Percentiles rank a stretch among this genome's conserved stretches.
Conservation (phyloP, 495 filamentous ascomycete genomes). For the Aspergillus steynii region DNA sequence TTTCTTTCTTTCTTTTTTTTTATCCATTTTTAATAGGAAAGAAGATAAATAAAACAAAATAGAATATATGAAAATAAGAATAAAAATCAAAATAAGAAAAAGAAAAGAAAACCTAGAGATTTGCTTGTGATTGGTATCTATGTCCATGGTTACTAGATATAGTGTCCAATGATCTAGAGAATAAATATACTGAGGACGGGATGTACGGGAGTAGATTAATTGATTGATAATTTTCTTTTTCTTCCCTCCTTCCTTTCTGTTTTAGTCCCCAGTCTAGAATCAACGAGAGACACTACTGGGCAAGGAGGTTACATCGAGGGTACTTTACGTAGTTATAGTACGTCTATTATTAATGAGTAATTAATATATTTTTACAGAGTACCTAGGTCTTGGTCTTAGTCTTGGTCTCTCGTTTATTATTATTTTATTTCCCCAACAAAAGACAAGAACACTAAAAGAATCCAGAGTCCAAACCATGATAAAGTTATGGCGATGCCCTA, state of each 20-base stretch:
- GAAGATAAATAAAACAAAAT: neutral
- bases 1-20: neutral
- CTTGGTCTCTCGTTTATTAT: too few relatives aligned
- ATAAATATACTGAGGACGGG: neutral
- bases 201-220: neutral
- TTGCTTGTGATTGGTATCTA: neutral
- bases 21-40: neutral
- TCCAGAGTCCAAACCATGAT: too few relatives aligned
- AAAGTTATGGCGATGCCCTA: neutral
- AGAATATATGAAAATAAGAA: neutral
- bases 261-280: neutral
- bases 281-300: neutral
- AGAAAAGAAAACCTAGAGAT: neutral
- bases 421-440: too few relatives aligned
- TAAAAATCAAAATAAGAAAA: conserved; percentile 3
- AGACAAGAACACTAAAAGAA: too few relatives aligned
- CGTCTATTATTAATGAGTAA: neutral
- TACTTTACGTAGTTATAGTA: neutral
- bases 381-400: too few relatives aligned
- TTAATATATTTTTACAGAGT: neutral
- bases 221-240: conserved; percentile 1
- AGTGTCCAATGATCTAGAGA: neutral
- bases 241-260: neutral
- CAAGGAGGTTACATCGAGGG: neutral
- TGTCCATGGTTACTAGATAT: neutral